Evolutionary conservation across 768 basidiomycete species (phyloP), one percentile per base, ranked within the genome.

Genomic region (Rhodotorula diobovata): DNA sequence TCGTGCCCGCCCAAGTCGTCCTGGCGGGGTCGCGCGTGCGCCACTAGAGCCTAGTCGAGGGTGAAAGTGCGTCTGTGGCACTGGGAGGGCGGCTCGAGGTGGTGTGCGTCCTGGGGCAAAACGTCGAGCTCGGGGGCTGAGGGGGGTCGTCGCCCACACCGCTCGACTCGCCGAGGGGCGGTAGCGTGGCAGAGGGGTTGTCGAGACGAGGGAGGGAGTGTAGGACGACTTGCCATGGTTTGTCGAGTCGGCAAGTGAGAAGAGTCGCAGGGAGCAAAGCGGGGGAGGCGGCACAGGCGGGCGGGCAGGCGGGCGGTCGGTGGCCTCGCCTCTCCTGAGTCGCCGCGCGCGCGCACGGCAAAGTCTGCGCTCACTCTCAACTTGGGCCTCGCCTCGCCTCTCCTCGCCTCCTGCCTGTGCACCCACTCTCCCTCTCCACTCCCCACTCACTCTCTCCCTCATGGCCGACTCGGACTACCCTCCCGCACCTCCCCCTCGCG

Each of bases 401-500:
- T n/a, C n/a, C n/a, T n/a, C n/a, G n/a, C n/a, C n/a, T n/a, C n/a
- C n/a, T n/a, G n/a, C n/a, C n/a, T n/a, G n/a, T n/a, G n/a, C n/a
- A n/a, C n/a, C n/a, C n/a, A n/a, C n/a, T n/a, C n/a, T n/a, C 14
- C 41, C 8, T 43, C 41, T 43, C 11, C 41, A 12, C 5, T 18
- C 41, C 2, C 41, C 8, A 43, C 41, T 8, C 41, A 7, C 41
- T 3, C 41, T 3, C 41, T 14, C 41, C n/a, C n/a, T n/a, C 41
- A 43, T 43, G 41, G 41, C 41, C 41, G 41, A 43, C 41, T 12
- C 41, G 12, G 28, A 35, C 18, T 30, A 30, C 46, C 28, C 88
- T 89, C 34, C 84, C 88, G 43, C 43, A 45, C 43, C 43, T 45
- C 46, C 21, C 46, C 81, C 89, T 41, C 39, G 39, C 39, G 9